Evolutionary conservation across 345 rosid genomes (phyloP).

Genomic region (Gynandropsis gynandra): DNA sequence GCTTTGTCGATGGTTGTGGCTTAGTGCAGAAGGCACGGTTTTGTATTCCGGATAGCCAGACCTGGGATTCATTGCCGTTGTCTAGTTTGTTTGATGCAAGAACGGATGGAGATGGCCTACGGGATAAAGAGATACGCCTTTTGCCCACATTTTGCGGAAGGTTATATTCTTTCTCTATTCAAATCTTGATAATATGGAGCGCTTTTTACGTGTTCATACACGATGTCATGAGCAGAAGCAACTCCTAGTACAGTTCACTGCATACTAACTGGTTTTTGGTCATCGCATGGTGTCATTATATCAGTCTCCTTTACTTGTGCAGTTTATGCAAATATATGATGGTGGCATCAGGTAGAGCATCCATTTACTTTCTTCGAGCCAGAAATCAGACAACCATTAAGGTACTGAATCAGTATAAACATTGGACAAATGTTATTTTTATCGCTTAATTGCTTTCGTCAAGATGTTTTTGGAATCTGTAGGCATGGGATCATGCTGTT

Average conservation of each 20-base stretch:
- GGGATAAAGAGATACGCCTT: slow-evolving; percentile 46
- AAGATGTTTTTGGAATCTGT: slow-evolving; percentile 15
- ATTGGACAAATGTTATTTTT: not conserved
- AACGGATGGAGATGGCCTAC: slow-evolving; percentile 30
- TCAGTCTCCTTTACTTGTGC: slow-evolving; percentile 19
- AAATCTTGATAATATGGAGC: not conserved
- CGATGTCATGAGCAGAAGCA: not conserved
- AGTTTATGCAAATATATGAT: slow-evolving; percentile 74
- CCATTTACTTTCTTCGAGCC: slow-evolving; percentile 40
- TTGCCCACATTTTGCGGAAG: slow-evolving; percentile 70
- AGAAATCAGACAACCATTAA: slow-evolving; percentile 34
- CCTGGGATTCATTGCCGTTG: slow-evolving; percentile 70
- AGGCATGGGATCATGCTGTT: slow-evolving; percentile 98
- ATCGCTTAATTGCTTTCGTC: not conserved
- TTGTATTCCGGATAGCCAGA: slow-evolving; percentile 73
- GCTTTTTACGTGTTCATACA: slow-evolving; percentile 1
- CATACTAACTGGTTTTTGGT: not conserved
- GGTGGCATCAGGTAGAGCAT: slow-evolving; percentile 71
- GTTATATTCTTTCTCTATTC: slow-evolving; percentile 30
- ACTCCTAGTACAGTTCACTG: not conserved
- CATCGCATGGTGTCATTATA: slow-evolving; percentile 15
- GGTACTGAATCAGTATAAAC: slow-evolving; percentile 28
- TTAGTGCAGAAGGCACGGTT: slow-evolving; percentile 47
- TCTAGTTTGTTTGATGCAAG: slow-evolving; percentile 42
- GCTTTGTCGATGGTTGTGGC: slow-evolving; percentile 53